Evolutionary conservation across 352 stramenopile genomes (phyloP), one percentile per base, ranked within the genome.

Genomic region (Globisporangium sylvaticum): DNA sequence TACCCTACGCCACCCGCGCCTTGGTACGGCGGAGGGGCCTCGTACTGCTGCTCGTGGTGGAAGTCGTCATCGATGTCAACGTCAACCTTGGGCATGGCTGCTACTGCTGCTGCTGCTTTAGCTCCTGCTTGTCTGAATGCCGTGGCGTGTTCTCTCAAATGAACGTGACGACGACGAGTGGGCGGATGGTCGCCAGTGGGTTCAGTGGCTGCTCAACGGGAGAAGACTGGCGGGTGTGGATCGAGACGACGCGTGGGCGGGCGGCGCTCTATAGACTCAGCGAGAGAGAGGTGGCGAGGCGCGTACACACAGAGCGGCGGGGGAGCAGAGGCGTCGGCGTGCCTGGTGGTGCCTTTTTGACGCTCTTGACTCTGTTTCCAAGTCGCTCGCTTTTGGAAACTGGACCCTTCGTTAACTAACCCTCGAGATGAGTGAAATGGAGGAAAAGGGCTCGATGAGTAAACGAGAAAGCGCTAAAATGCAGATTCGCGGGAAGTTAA

Each of bases 61-160:
- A 71, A 67, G 31, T 68, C 65, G 63, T 72, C 65, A 39, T 83
- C 76, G 66, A 83, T 83, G 61, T 83, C 76, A 53, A 81, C 67
- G 62, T 79, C 74, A 9, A 66, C 55, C 52, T 72, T 60, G 8
- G 74, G 70, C 76, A 83, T 83, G 34, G 54, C 27, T 32, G 60
- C 59, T 65, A 10, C 18, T 64, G 37, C 59, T 65, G 20, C 18
- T 64, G 37, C n/a, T 39, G n/a, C 22, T 32, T 34, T 34, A 7
- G 37, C 24, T 29, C 7, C 7, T 56, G 0, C n/a, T 7, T 31
- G n/a, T 18, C 34, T 42, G 14, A 34, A 5, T 18, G 10, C 14
- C 34, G 10, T 18, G 34, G 2, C 2, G 4, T 22, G 42, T 22
- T 50, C 18, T 22, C 18, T 10, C 18, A 9, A 9, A 14, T 60